Conservation (phyloP, 768 basidiomycete genomes). For the Mycena belliarum region DNA sequence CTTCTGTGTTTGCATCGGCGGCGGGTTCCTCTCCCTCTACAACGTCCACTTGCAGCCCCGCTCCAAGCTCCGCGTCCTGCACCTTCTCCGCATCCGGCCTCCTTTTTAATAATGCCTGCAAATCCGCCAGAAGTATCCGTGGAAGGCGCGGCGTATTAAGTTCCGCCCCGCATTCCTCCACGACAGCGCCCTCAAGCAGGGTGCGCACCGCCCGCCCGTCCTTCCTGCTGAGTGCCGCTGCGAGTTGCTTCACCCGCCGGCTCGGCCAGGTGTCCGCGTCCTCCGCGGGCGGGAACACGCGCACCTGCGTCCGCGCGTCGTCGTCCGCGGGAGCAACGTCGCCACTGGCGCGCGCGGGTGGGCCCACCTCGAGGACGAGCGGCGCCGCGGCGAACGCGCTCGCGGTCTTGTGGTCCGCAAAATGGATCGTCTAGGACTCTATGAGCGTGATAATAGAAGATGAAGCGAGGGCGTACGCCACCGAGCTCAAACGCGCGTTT, state of each 20-base stretch:
- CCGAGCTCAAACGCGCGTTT: no score
- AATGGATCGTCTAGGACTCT: conserved; percentile 4
- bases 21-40: no score
- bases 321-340: neutral
- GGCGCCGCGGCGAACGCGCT: neutral
- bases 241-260: neutral
- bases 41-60: no score
- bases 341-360: neutral
- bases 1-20: no score
- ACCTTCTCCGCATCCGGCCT: no score
- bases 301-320: neutral
- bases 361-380: conserved; percentile 6
- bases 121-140: no score
- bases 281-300: neutral
- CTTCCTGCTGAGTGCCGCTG: neutral
- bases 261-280: neutral
- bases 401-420: neutral
- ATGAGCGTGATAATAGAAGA: neutral
- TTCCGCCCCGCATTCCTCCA: no score
- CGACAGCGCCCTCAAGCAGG: neutral
- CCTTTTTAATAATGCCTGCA: no score
- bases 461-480: neutral
- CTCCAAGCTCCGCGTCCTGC: no score
- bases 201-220: neutral
- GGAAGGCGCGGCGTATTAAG: no score